phyloP scores from a whole-genome alignment of 192 early-diverging fungal genomes.

The Powellomyces hirtus region DNA sequence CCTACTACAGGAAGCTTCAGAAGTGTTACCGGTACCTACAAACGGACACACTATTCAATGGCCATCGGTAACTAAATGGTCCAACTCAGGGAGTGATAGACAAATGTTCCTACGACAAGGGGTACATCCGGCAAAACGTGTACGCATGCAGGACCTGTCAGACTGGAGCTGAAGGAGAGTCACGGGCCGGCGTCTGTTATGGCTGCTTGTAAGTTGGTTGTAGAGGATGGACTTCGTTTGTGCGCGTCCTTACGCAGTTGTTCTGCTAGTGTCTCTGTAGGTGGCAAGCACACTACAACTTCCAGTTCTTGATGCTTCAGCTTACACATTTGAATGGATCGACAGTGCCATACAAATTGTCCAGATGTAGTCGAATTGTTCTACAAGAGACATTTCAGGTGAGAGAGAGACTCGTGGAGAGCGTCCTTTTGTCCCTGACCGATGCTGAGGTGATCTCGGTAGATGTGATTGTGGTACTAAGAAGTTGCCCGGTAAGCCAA shows the following conservation, averaged over 20 bases:
- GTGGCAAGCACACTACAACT: conserved; percentile 5
- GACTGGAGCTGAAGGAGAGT: conserved; percentile 14
- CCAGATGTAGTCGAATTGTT: conserved; percentile 87
- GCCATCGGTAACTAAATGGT: no score
- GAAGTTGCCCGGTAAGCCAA: conserved; percentile 28
- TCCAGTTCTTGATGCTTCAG: no score
- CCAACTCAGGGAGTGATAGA: conserved; percentile 55
- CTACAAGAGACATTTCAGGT: conserved; percentile 71
- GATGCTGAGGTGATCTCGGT: no score
- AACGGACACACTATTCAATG: no score
- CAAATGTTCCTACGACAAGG: conserved; percentile 66
- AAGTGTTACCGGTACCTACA: conserved; percentile 55
- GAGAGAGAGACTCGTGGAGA: background rate
- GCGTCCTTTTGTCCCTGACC: background rate
- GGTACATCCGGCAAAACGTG: conserved; percentile 75
- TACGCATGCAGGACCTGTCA: conserved; percentile 82
- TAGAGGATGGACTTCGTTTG: background rate
- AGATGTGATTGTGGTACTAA: conserved; percentile 83
- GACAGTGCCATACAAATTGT: conserved; percentile 51
- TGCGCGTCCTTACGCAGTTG: background rate
- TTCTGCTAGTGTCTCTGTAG: conserved; percentile 13
- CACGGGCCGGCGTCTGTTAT: conserved; percentile 32
- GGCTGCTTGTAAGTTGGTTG: conserved; percentile 24
- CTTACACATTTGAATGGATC: conserved; percentile 11
- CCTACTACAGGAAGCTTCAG: conserved; percentile 41